Evolutionary conservation across 164 flowering plant genomes (phyloP).

Genomic region (Nymphaea colorata): DNA sequence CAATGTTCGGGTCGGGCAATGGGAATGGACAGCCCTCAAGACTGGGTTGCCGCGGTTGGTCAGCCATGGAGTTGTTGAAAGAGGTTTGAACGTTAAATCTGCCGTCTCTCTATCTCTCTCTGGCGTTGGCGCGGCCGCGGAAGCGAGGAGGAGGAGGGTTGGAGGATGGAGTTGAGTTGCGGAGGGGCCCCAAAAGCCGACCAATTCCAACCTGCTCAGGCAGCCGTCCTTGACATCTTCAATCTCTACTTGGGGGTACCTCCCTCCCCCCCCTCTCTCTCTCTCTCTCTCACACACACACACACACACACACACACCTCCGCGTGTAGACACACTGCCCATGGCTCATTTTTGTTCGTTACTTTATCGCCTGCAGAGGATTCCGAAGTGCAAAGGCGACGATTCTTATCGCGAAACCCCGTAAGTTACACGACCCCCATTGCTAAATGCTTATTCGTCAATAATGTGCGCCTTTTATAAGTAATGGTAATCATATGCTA

Average conservation of each 20-base stretch:
- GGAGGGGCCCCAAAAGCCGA: conserved; percentile 35
- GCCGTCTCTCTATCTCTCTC: no score
- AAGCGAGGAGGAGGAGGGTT: neutral
- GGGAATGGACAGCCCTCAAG: no score
- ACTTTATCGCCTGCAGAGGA: conserved; percentile 33
- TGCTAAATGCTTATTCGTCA: neutral
- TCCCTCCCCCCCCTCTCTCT: neutral
- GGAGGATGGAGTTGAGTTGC: neutral
- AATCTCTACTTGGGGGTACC: conserved; percentile 73
- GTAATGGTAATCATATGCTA: no score
- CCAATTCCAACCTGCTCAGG: conserved; percentile 64
- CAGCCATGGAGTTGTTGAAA: no score
- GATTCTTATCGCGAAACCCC: conserved; percentile 61
- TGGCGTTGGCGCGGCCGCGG: neutral
- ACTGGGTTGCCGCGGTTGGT: no score
- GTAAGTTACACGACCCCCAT: conserved; percentile 15
- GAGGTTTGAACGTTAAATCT: no score
- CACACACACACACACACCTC: neutral
- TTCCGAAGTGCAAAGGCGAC: conserved; percentile 42
- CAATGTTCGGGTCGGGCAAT: no score
- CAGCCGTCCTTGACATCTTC: conserved; percentile 69
- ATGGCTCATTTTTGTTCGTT: neutral
- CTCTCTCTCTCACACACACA: neutral
- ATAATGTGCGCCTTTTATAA: no score
- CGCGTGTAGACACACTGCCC: neutral